Conservation (phyloP, 176 grass and related monocot genomes). For the Oryza punctata region DNA sequence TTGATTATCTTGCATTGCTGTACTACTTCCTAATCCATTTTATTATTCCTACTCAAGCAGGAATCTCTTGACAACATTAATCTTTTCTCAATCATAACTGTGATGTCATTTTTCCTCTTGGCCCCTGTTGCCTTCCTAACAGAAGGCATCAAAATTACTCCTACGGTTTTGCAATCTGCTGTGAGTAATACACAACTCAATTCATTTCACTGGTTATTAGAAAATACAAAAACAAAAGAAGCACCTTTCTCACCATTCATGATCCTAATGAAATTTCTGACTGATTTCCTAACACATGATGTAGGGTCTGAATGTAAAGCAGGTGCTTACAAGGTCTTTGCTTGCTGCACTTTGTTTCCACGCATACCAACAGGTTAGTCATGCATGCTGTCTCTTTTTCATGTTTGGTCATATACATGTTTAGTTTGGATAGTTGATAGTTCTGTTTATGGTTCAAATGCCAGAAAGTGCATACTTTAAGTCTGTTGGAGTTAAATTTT, state of each 20-base stretch:
- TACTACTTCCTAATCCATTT: slow-evolving; percentile 19
- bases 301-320: slow-evolving; percentile 80
- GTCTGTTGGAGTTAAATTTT: background rate
- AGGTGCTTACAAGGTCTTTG: slow-evolving; percentile 68
- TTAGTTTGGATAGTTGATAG: background rate
- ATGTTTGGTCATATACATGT: background rate
- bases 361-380: slow-evolving; percentile 85
- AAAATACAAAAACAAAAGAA: background rate
- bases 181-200: slow-evolving; percentile 54
- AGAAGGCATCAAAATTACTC: slow-evolving; percentile 82
- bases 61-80: slow-evolving; percentile 79
- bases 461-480: background rate
- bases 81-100: slow-evolving; percentile 92
- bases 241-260: background rate
- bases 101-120: slow-evolving; percentile 96
- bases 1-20: slow-evolving; percentile 1
- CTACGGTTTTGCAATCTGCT: slow-evolving; percentile 71
- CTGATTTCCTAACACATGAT: slow-evolving; percentile 22
- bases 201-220: background rate
- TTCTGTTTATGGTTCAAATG: background rate
- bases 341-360: slow-evolving; percentile 90
- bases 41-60: background rate
- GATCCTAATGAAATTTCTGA: slow-evolving; percentile 1
- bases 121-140: slow-evolving; percentile 75
- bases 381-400: background rate